Evolutionary conservation across 495 filamentous ascomycete genomes (phyloP).

Genomic region (Penicillium cosmopolitanum): DNA sequence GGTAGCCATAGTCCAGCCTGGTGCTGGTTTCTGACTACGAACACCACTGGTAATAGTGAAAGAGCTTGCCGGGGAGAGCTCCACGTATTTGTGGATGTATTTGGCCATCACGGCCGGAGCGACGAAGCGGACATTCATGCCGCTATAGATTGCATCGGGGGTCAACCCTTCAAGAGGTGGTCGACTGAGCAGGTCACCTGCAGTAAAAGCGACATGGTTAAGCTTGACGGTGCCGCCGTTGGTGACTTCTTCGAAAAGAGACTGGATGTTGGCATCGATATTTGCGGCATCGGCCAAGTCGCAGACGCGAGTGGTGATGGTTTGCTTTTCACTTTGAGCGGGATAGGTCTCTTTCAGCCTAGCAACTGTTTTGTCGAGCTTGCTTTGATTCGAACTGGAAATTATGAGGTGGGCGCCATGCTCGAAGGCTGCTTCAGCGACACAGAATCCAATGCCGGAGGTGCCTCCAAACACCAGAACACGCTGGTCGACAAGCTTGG

Average conservation of each 20-base stretch:
- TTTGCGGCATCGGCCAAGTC: constrained; percentile 49
- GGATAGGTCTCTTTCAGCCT: constrained; percentile 42
- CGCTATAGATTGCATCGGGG: constrained; percentile 44
- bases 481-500: constrained; percentile 25
- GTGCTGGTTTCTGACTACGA: constrained; percentile 49
- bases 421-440: constrained; percentile 56
- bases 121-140: constrained; percentile 54
- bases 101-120: constrained; percentile 59
- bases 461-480: constrained; percentile 60
- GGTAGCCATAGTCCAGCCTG: constrained; percentile 49
- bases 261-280: constrained; percentile 49
- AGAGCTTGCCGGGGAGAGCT: constrained; percentile 43
- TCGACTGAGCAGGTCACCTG: constrained; percentile 49
- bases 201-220: constrained; percentile 66
- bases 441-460: constrained; percentile 58
- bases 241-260: constrained; percentile 45
- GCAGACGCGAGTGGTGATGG: constrained; percentile 29
- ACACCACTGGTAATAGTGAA: constrained; percentile 59
- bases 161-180: constrained; percentile 41
- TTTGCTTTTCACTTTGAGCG: constrained; percentile 23
- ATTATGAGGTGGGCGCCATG: constrained; percentile 57
- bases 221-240: constrained; percentile 35
- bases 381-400: constrained; percentile 52
- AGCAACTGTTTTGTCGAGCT: constrained; percentile 46
- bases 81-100: constrained; percentile 47